Evolutionary conservation across 1,139 yeast genomes (phyloP).

Genomic region (Sugiyamaella sp.): DNA sequence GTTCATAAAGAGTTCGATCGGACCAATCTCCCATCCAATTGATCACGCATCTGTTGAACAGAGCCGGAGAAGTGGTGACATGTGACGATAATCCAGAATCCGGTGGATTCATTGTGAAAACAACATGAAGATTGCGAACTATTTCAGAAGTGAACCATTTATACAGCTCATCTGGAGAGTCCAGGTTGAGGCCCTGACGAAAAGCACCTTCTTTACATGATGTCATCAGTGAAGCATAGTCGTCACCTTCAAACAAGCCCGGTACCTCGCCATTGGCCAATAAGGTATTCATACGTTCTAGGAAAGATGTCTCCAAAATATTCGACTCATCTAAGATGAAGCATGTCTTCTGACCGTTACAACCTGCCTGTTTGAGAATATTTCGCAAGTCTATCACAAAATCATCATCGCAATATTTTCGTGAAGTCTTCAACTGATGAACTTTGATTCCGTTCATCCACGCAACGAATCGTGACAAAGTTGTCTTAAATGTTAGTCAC

Average conservation of each 20-base stretch:
- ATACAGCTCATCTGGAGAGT: conserved; percentile 71
- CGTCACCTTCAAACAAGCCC: conserved; percentile 84
- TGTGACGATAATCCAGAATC: conserved; percentile 45
- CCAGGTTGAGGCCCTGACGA: conserved; percentile 63
- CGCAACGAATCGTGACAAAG: conserved; percentile 77
- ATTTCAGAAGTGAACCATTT: conserved; percentile 74
- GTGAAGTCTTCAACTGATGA: conserved; percentile 60
- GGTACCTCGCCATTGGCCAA: conserved; percentile 93
- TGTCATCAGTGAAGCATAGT: conserved; percentile 55
- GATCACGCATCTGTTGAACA: conserved; percentile 86
- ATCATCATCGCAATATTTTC: conserved; percentile 58
- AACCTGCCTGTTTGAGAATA: conserved; percentile 54
- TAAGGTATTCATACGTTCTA: conserved; percentile 90
- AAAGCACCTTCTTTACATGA: conserved; percentile 63
- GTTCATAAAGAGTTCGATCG: conserved; percentile 50
- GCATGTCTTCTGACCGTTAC: conserved; percentile 65
- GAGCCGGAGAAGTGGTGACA: conserved; percentile 80
- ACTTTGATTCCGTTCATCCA: conserved; percentile 85
- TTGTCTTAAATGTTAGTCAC: conserved; percentile 44
- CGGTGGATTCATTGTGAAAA: conserved; percentile 73
- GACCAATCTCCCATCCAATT: conserved; percentile 94
- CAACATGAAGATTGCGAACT: conserved; percentile 75
- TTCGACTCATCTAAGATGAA: conserved; percentile 82
- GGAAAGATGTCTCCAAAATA: conserved; percentile 72
- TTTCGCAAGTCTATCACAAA: conserved; percentile 68